Evolutionary conservation across 495 filamentous ascomycete species (phyloP).

Genomic region (Thermothielavioides terrestris): DNA sequence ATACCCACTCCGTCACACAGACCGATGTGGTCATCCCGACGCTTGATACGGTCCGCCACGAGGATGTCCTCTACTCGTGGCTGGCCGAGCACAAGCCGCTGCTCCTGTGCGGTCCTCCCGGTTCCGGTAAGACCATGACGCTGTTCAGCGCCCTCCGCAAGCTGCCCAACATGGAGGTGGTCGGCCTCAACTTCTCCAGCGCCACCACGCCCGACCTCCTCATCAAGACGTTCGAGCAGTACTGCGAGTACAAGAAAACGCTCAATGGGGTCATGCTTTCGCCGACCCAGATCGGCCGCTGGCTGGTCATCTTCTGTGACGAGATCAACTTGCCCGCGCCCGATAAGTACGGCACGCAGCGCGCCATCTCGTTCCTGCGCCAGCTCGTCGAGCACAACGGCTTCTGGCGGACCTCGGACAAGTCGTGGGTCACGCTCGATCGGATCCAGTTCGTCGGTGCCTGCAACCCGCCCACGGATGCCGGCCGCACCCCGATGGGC

Average conservation of each 20-base stretch:
- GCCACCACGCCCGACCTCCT: slow-evolving; percentile 95
- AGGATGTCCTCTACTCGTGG: slow-evolving; percentile 98
- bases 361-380: slow-evolving; percentile 91
- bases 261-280: slow-evolving; percentile 93
- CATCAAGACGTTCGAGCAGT: slow-evolving; percentile 98
- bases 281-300: slow-evolving; percentile 91
- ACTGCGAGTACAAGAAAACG: slow-evolving; percentile 98
- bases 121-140: slow-evolving; percentile 99
- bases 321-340: slow-evolving; percentile 99
- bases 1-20: slow-evolving; percentile 93
- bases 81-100: slow-evolving; percentile 96
- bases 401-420: slow-evolving; percentile 96
- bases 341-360: slow-evolving; percentile 94
- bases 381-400: slow-evolving; percentile 98
- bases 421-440: slow-evolving; percentile 95
- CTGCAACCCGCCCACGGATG: slow-evolving; percentile 98
- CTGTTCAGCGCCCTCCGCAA: slow-evolving; percentile 94
- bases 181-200: slow-evolving; percentile 98
- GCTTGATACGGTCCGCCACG: slow-evolving; percentile 90
- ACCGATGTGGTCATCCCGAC: slow-evolving; percentile 98
- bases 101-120: slow-evolving; percentile 90
- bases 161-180: slow-evolving; percentile 95
- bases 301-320: slow-evolving; percentile 97
- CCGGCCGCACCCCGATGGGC: slow-evolving; percentile 89
- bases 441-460: slow-evolving; percentile 98